Evolutionary conservation across 345 rosid genomes (phyloP), one percentile per base, ranked within the genome.

Genomic region (Carallia brachiata): DNA sequence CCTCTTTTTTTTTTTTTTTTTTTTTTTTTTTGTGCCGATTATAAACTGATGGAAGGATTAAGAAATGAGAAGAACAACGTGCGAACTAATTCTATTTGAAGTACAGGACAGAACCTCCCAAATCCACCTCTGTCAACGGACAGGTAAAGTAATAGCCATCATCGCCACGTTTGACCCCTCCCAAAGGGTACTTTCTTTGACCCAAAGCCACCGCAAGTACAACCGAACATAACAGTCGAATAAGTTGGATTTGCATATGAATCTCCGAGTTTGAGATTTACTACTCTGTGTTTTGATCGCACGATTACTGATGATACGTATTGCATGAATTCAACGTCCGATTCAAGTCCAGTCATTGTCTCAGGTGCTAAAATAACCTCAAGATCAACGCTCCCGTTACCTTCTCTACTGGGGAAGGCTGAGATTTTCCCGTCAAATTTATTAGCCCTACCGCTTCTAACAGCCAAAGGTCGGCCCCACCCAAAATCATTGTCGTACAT

Each of bases 401-500:
- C 98, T 73, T 90, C 93, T 67, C 89, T 73, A 0, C 97, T 90
- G 0, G 98, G 97, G 67, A 91, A 91, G 36, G 97, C 97, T 5
- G 98, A 91, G 32, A 91, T 91, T 79, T 94, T 91, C 7, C 99
- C 99, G 67, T 95, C 97, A 68, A 95, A 95, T 32, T 95, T 95
- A 56, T 95, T 95, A 50, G 99, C 96, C 79, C 83, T 76, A 2
- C 99, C 99, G 48, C 99, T 95, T 65, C 99, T 78, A 36, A 95
- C 83, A 0, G 97, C 99, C 77, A 89, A n/a, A 4, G 99, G 97
- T 7, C 77, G 83, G 4, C 97, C 97, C 99, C 99, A 95, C 52
- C 99, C 99, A 71, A 95, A 95, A 77, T 95, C 97, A 62, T 92
- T 95, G 44, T 84, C 73, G 73, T 92, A 95, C 99, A 95, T 95